Base-by-base conservation (phyloP, 805 yeast genomes). In the Zygotorulaspora danielsina region DNA sequence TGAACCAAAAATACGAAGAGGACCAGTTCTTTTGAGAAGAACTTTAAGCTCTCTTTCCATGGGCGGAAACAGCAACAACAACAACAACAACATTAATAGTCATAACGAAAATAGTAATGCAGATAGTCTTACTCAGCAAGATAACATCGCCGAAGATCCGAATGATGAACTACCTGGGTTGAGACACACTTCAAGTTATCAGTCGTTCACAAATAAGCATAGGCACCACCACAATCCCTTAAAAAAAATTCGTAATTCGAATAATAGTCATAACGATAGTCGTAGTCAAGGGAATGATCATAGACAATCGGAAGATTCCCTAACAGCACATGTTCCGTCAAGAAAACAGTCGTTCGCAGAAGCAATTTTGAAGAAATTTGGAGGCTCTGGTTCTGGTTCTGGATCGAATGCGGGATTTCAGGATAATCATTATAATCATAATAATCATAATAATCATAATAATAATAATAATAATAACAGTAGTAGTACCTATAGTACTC, bases 331-430 rank as follows among this genome's bases (percentile, higher is more conserved):
- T 22, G 30, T 42, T 5, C 52, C 51, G 3, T 41, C 51, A 22
- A 49, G 59, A 25, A 56, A 56, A 39, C 41, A 47, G 13, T 56
- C 61, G 2, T 51, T 56, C 38, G 60, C 61, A 2, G 54, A 49
- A 10, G 42, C 42, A 19, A 27, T 56, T 2, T 49, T 56, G 11
- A 56, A 54, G 39, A 49, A 54, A 40, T 32, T 56, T 11, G 50
- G 58, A n/a, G 49, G 50, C 18, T 36, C 47, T n/a, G 49, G 50
- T 21, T 36, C 47, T n/a, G 45, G 48, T 30, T 36, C 38, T 10
- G 41, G 34, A 12, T 17, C 36, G 16, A 22, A 18, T 32, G 26
- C 32, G 18, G 28, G 28, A n/a, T 21, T 22, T 15, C 15, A 21
- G 12, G 36, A 32, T 25, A 16, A 17, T 24, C 30, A 34, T 12